These are phyloP conservation scores for Plectosphaerella plurivora DNA, from an alignment of 2,329 filamentous ascomycete genomes.

Conservation along the genomic window DNA sequence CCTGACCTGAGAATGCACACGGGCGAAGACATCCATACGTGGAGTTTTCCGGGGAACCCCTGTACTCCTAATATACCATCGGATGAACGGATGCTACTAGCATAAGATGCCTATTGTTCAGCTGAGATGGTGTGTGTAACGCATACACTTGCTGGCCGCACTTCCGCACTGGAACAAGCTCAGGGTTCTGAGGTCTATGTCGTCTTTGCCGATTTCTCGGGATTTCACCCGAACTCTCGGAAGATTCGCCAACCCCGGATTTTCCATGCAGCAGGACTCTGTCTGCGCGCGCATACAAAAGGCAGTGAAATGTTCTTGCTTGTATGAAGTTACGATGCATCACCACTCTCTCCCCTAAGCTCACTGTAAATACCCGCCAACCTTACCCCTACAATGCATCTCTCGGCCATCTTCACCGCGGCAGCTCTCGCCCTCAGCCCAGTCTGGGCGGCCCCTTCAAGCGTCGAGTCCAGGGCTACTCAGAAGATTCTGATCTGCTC, in stretches of 20 bases:
- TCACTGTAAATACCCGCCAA: too few species aligned
- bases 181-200: background rate
- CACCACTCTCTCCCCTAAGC: too few species aligned
- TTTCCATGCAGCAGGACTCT: too few species aligned
- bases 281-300: too few species aligned
- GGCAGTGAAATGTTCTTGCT: too few species aligned
- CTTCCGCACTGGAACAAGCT: background rate
- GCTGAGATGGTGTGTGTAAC: background rate
- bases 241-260: background rate
- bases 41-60: too few species aligned
- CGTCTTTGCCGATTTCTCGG: background rate
- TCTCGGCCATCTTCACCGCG: background rate
- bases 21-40: too few species aligned
- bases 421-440: background rate
- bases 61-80: background rate
- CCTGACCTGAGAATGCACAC: too few species aligned
- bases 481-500: slow-evolving; percentile 1
- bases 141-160: background rate
- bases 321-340: too few species aligned
- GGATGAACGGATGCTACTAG: background rate
- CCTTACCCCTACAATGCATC: background rate
- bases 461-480: background rate
- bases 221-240: too few species aligned
- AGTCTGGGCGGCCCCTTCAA: background rate
- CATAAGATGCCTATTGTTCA: too few species aligned